Percentiles rank a stretch among this genome's conserved stretches.
These are phyloP conservation scores for Smithsoniella earleae DNA, from an alignment of 163 green algal species.

Conservation along the genomic window DNA sequence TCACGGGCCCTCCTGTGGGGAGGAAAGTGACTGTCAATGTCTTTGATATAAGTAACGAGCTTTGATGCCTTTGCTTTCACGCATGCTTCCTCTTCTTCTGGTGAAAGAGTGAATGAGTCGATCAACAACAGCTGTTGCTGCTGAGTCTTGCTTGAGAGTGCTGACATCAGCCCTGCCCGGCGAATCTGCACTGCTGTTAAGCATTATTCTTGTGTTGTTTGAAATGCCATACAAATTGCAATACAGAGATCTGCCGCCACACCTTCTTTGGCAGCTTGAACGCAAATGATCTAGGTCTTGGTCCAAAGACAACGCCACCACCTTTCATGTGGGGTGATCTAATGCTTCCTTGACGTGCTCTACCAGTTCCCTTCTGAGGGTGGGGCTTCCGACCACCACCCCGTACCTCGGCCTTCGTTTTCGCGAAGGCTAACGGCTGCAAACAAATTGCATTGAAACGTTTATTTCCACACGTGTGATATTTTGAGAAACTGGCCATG, in stretches of 20 bases:
- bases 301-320: conserved; percentile 70
- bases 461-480: too few species aligned
- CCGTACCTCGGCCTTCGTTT: conserved; percentile 22
- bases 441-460: too few species aligned
- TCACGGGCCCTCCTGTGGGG: background rate
- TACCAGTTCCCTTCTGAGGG: conserved; percentile 74
- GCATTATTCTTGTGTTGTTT: too few species aligned
- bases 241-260: too few species aligned
- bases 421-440: conserved; percentile 17
- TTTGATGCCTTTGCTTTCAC: too few species aligned
- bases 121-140: conserved; percentile 76
- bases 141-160: conserved; percentile 71
- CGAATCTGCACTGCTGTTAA: conserved; percentile 34
- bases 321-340: conserved; percentile 72
- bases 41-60: background rate
- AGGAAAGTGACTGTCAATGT: conserved; percentile 11
- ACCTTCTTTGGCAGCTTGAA: conserved; percentile 72
- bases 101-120: conserved; percentile 38
- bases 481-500: too few species aligned
- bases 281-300: conserved; percentile 61
- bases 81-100: background rate
- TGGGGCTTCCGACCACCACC: conserved; percentile 72
- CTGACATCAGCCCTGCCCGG: conserved; percentile 61
- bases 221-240: too few species aligned
- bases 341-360: conserved; percentile 70